Percentiles rank a stretch among this genome's conserved stretches.
Evolutionary conservation across 257 asterid species (phyloP).

Genomic region (Gentiana macrophylla): DNA sequence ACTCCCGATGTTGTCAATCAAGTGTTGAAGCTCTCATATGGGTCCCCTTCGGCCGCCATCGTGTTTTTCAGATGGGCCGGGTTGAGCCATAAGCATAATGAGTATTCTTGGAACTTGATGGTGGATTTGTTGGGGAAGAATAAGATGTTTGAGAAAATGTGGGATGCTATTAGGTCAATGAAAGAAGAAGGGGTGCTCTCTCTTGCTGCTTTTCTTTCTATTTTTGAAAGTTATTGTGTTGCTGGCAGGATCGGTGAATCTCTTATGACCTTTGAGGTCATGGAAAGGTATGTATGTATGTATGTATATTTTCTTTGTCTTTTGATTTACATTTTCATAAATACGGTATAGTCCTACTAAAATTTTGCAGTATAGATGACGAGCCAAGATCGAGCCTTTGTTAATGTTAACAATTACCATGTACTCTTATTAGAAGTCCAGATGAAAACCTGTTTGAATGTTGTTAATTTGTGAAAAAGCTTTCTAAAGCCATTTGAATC

Average conservation of each 20-base stretch:
- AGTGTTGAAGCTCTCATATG: conserved; percentile 43
- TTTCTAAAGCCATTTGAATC: too few species aligned
- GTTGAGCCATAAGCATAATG: conserved; percentile 27
- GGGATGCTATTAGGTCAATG: conserved; percentile 79
- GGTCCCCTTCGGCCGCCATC: conserved; percentile 42
- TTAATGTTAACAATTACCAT: too few species aligned
- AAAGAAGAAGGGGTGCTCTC: conserved; percentile 49
- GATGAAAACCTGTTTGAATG: too few species aligned
- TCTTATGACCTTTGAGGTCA: conserved; percentile 51
- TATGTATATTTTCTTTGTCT: not conserved
- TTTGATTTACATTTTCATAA: not conserved
- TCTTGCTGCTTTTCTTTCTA: conserved; percentile 50
- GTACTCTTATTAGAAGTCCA: too few species aligned
- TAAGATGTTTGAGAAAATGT: conserved; percentile 55
- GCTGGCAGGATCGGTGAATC: conserved; percentile 55
- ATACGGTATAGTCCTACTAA: too few species aligned
- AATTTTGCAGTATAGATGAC: too few species aligned
- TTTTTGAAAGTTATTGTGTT: conserved; percentile 49
- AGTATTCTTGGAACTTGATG: conserved; percentile 58
- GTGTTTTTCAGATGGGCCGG: conserved; percentile 70
- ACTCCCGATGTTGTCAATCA: conserved; percentile 41
- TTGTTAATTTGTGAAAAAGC: too few species aligned
- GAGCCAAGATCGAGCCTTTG: too few species aligned
- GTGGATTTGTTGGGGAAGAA: conserved; percentile 71
- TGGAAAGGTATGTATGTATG: conserved; percentile 37